Percentiles rank a stretch among this genome's conserved stretches.
Conservation (phyloP, 345 rosid genomes). For the Eutrema heterophyllum region DNA sequence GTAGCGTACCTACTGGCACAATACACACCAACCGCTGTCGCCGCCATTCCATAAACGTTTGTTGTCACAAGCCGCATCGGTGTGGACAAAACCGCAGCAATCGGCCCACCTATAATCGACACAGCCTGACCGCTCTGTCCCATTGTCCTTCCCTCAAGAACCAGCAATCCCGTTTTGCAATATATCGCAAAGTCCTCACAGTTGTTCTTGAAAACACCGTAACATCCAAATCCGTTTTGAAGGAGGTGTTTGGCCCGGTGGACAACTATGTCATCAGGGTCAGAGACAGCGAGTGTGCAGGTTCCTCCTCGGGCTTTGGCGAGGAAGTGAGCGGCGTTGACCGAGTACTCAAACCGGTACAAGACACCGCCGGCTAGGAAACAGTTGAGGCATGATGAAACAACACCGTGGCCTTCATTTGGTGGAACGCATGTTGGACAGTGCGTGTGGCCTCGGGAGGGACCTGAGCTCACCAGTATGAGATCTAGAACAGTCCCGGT, state of each 20-base stretch:
- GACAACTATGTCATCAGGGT: slow-evolving; percentile 43
- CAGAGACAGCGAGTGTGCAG: slow-evolving; percentile 75
- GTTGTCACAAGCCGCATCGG: slow-evolving; percentile 73
- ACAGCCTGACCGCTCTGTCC: slow-evolving; percentile 89
- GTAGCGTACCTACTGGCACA: slow-evolving; percentile 79
- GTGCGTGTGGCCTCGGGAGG: slow-evolving; percentile 42
- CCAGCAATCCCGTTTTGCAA: slow-evolving; percentile 78
- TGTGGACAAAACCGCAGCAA: slow-evolving; percentile 68
- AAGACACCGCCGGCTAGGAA: slow-evolving; percentile 80
- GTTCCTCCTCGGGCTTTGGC: slow-evolving; percentile 94
- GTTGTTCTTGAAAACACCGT: slow-evolving; percentile 73
- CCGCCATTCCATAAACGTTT: slow-evolving; percentile 81
- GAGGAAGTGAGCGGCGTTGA: slow-evolving; percentile 65
- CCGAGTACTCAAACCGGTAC: slow-evolving; percentile 78
- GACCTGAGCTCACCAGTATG: slow-evolving; percentile 68
- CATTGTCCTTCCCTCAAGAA: slow-evolving; percentile 48
- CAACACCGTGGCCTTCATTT: slow-evolving; percentile 59
- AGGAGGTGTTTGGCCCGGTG: slow-evolving; percentile 75
- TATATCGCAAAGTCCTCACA: slow-evolving; percentile 82
- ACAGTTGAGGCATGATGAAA: slow-evolving; percentile 78
- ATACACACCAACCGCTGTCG: slow-evolving; percentile 70
- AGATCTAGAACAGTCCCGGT: slow-evolving; percentile 78
- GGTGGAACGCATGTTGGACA: slow-evolving; percentile 63
- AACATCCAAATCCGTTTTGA: slow-evolving; percentile 84
- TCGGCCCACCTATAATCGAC: slow-evolving; percentile 73